Evolutionary conservation across 805 yeast species (phyloP).

Genomic region (Saccharomycopsis microspora): DNA sequence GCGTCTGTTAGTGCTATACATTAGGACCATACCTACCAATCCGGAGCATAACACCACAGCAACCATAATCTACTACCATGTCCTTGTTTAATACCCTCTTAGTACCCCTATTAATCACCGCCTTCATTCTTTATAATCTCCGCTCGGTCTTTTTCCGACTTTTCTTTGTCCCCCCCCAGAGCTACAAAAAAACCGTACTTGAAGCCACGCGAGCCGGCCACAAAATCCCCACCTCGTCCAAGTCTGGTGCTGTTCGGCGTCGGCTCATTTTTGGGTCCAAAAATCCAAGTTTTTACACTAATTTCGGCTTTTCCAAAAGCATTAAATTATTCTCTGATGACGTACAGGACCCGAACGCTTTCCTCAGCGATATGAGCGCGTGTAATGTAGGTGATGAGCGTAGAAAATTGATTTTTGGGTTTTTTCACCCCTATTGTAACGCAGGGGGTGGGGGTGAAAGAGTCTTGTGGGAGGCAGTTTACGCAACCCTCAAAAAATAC

Average conservation of each 20-base stretch:
- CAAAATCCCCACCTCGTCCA: not conserved
- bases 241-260: constrained; percentile 8
- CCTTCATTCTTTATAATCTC: not conserved
- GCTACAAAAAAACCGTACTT: constrained; percentile 4
- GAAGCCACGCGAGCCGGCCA: not conserved
- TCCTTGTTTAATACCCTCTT: not conserved
- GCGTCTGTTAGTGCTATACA: no score
- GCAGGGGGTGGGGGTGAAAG: constrained; percentile 99
- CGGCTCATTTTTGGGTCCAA: constrained; percentile 4
- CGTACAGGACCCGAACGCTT: not conserved
- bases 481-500: constrained; percentile 44
- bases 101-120: not conserved
- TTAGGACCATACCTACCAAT: no score
- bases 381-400: constrained; percentile 21
- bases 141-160: constrained; percentile 2
- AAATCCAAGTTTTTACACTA: constrained; percentile 6
- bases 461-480: constrained; percentile 90
- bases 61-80: no score
- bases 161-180: constrained; percentile 9
- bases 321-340: constrained; percentile 2
- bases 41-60: no score
- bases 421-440: constrained; percentile 90
- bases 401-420: constrained; percentile 53
- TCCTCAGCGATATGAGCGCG: constrained; percentile 8
- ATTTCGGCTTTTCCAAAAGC: not conserved